phyloP scores from a whole-genome alignment of 1,284 basidiomycete species.

The Hortiboletus rubellus region DNA sequence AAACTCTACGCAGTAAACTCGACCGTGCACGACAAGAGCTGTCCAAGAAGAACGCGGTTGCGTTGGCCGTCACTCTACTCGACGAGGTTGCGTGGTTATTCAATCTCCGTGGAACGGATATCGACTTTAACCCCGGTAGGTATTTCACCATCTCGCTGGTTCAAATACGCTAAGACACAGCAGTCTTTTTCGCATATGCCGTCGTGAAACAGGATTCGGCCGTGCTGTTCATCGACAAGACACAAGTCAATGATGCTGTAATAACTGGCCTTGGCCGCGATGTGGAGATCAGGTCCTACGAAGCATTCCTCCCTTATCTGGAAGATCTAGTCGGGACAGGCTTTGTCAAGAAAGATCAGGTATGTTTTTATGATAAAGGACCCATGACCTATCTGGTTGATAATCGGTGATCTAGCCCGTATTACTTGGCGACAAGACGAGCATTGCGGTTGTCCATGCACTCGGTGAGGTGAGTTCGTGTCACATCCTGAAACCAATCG shows the following conservation, averaged over 20 bases:
- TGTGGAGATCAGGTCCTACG: slow-evolving; percentile 75
- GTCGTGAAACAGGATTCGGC: slow-evolving; percentile 70
- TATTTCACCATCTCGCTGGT: neutral
- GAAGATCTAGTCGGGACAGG: slow-evolving; percentile 48
- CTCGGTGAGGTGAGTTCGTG: slow-evolving; percentile 56
- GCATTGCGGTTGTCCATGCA: slow-evolving; percentile 76
- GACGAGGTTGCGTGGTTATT: slow-evolving; percentile 95
- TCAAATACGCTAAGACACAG: neutral
- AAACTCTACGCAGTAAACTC: slow-evolving; percentile 69
- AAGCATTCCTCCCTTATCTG: slow-evolving; percentile 63
- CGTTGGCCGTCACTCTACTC: slow-evolving; percentile 76
- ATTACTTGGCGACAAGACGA: slow-evolving; percentile 70
- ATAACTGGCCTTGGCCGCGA: slow-evolving; percentile 57
- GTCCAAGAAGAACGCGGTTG: slow-evolving; percentile 61
- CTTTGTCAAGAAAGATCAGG: slow-evolving; percentile 48
- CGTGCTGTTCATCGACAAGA: slow-evolving; percentile 72
- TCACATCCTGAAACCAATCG: neutral
- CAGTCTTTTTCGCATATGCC: slow-evolving; percentile 94
- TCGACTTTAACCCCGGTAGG: slow-evolving; percentile 84
- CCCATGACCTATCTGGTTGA: neutral
- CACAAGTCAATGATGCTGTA: slow-evolving; percentile 62
- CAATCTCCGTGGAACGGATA: slow-evolving; percentile 92
- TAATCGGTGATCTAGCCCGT: slow-evolving; percentile 46
- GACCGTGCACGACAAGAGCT: slow-evolving; percentile 65
- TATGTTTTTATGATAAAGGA: slow-evolving; percentile 18